Base-by-base conservation (phyloP, 179 eudicot species). In the Monotropa hypopitys region DNA sequence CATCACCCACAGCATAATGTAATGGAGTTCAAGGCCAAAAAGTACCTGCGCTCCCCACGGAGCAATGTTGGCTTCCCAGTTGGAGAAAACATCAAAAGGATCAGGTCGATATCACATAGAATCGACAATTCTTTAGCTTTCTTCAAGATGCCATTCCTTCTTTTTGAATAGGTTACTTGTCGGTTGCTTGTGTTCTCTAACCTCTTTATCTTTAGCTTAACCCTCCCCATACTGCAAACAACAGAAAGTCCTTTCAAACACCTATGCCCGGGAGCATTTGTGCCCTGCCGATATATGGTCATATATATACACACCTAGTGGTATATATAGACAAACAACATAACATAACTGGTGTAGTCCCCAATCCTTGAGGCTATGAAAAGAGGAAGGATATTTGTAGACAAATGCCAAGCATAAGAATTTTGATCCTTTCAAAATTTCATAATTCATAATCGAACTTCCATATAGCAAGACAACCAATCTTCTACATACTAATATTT, bases 1-100 rank as follows among this genome's bases (percentile, higher is more conserved):
- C 49, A 35, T 51, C 47, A 73, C 40, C 28, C 53, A 77, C 23
- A 77, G 12, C 40, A 70, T 5, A 75, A 67, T 15, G 23, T 0
- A 62, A 15, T 6, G 50, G 21, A 62, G 77, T 4, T 71, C 13
- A 18, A 5, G n/a, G 42, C 23, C 28, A 9, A 16, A 26, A 80
- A 57, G 33, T 89, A 91, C 99, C 99, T 88, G 84, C 83, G 91
- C 53, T 88, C 93, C 42, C 97, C 99, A 46, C 80, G 80, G 78
- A 83, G 89, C 47, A 89, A 32, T 1, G 98, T 87, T 38, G 99
- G 90, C 82, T 90, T 91, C 79, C 90, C 99, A 2, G 87, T 86
- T n/a, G 98, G 98, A 70, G 98, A 91, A 83, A 93, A 95, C 97
- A 95, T 91, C 63, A 95, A 88, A 72, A 95, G 84, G 75, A 90